Evolutionary conservation across 768 basidiomycete species (phyloP), one percentile per base, ranked within the genome.

Genomic region (Psilocybe subaeruginosa): DNA sequence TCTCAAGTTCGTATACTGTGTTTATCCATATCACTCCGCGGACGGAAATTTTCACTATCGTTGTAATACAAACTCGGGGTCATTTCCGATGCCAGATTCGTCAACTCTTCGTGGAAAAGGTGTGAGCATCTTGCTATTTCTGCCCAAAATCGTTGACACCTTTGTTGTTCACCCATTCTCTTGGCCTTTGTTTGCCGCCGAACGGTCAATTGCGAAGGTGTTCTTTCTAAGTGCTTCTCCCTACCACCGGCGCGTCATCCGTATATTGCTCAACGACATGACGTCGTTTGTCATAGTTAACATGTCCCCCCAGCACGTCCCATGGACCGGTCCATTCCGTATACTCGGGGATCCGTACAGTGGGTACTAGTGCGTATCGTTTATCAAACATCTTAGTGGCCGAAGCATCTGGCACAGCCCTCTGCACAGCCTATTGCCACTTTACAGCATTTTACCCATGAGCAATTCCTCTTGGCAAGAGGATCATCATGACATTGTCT

Each of bases 101-200:
- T 47, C 16, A 46, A 52, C 33, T 37, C 27, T 17, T 37, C 39
- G 30, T 17, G 41, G 14, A 16, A 16, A n/a, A 43, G 17, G 30
- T 47, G 31, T 55, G 33, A 49, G 41, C 46, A 48, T 41, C 31
- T 47, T 27, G 8, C 53, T 52, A 54, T 29, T 31, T 27, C 43
- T 29, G 35, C 57, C 29, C 35, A 52, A 27, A 12, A 12, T 35
- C 46, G 33, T 30, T 37, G 17, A 50, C 30, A 17, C 17, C 52
- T 43, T 43, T 30, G 47, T 56, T 35, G 29, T 51, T 45, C 39
- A 30, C 55, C 50, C 54, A 33, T 61, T 61, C 60, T 62, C 60
- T 65, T 62, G 60, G 64, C 60, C 55, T 31, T 8, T 46, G 7
- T 61, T 45, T 35, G 39, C 60, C 57, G 53, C 64, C 52, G 64